These are phyloP conservation scores for Pontederia paniculata DNA, from an alignment of 176 grass and related monocot genomes.

Conservation along the genomic window DNA sequence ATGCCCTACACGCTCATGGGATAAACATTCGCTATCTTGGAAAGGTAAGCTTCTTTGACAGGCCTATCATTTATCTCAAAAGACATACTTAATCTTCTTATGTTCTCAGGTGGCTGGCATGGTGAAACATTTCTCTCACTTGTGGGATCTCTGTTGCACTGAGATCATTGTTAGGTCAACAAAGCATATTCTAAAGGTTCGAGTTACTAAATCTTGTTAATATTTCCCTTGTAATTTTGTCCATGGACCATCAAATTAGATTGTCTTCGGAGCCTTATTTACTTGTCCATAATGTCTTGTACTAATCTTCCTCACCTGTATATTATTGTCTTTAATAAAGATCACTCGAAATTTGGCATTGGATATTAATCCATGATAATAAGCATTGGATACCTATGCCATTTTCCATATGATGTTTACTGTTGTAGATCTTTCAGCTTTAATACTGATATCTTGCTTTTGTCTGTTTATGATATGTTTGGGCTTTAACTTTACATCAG, in stretches of 20 bases:
- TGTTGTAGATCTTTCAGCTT: not conserved
- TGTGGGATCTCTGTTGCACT: slow-evolving; percentile 60
- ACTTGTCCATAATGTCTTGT: no score
- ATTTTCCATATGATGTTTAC: no score
- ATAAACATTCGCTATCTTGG: slow-evolving; percentile 95
- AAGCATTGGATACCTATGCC: no score
- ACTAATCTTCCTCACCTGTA: no score
- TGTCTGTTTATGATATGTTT: not conserved
- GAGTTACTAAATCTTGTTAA: no score
- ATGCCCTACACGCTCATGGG: slow-evolving; percentile 74
- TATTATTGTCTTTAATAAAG: no score
- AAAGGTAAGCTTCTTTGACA: slow-evolving; percentile 50
- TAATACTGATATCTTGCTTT: not conserved
- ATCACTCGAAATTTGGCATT: no score
- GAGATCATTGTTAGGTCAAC: slow-evolving; percentile 90
- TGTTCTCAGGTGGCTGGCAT: slow-evolving; percentile 56
- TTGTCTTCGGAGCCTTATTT: no score
- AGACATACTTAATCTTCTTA: slow-evolving; percentile 11
- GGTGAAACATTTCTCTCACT: slow-evolving; percentile 72
- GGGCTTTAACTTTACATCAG: slow-evolving; percentile 29
- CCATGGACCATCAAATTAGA: no score
- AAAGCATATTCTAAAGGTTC: slow-evolving; percentile 88
- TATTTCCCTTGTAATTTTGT: no score
- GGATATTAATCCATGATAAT: no score
- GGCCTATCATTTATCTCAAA: not conserved